Evolutionary conservation across 2,329 filamentous ascomycete species (phyloP).

Genomic region (Hypoxylon sp.): DNA sequence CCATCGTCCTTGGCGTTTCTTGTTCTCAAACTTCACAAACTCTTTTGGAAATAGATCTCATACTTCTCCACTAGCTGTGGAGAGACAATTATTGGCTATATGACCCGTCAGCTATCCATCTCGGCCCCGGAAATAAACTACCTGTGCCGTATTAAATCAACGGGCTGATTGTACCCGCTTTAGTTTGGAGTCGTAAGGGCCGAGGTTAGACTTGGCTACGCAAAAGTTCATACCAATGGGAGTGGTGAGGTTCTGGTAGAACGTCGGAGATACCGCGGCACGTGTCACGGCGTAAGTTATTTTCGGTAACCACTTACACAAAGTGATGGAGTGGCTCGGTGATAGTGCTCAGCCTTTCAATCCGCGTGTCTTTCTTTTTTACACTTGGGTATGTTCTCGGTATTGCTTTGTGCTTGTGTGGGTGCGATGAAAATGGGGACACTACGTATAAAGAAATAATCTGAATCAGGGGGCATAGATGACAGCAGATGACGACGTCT

Average conservation of each 20-base stretch:
- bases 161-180: neutral
- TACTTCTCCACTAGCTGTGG: neutral
- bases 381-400: conserved; percentile 2
- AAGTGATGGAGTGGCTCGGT: conserved; percentile 10
- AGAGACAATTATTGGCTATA: neutral
- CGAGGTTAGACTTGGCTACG: conserved; percentile 5
- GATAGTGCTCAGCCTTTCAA: conserved; percentile 1
- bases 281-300: conserved; percentile 9
- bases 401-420: conserved; percentile 12
- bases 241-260: neutral
- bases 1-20: conserved; percentile 1
- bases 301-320: conserved; percentile 13
- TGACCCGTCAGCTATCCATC: conserved; percentile 6
- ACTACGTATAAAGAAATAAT: conserved; percentile 15
- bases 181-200: neutral
- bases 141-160: neutral
- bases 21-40: conserved; percentile 4
- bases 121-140: conserved; percentile 4
- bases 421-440: neutral
- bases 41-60: neutral
- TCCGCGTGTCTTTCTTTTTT: neutral
- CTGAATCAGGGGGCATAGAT: conserved; percentile 25
- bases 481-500: conserved; percentile 9
- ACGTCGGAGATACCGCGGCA: conserved; percentile 6
- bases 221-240: neutral